Evolutionary conservation across 805 yeast genomes (phyloP).

Genomic region (Lachancea mirantina): DNA sequence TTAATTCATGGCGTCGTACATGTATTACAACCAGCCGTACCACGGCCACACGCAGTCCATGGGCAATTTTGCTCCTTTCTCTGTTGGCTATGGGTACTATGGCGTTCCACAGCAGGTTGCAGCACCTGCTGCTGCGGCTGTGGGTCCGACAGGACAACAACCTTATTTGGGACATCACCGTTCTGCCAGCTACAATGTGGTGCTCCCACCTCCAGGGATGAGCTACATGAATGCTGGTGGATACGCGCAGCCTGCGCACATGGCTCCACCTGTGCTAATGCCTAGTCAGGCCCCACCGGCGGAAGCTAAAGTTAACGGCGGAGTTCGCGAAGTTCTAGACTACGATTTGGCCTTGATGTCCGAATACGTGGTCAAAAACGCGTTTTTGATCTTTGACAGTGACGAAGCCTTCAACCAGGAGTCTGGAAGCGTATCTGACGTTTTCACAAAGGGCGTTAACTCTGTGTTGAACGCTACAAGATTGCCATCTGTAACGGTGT

Average conservation of each 20-base stretch:
- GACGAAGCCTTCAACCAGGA: constrained; percentile 29
- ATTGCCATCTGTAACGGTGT: constrained; percentile 72
- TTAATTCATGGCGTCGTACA: constrained; percentile 10
- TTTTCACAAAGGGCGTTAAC: constrained; percentile 52
- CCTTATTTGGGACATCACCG: constrained; percentile 4
- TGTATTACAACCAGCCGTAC: constrained; percentile 10
- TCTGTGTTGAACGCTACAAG: constrained; percentile 81
- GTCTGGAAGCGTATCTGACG: constrained; percentile 19
- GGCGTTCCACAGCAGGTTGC: constrained; percentile 16
- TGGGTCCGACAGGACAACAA: constrained; percentile 7
- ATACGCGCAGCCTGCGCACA: constrained; percentile 5
- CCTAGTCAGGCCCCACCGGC: constrained; percentile 7
- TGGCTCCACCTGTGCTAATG: constrained; percentile 4
- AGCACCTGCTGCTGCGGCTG: constrained; percentile 13
- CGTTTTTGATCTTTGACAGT: constrained; percentile 60
- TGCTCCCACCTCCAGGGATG: constrained; percentile 22
- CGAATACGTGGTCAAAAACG: constrained; percentile 67
- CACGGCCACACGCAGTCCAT: constrained; percentile 11
- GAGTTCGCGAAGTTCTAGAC: constrained; percentile 70
- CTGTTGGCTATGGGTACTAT: constrained; percentile 15
- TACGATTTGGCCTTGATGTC: constrained; percentile 76
- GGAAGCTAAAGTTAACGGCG: constrained; percentile 43
- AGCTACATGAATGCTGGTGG: constrained; percentile 9
- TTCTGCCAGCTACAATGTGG: constrained; percentile 8
- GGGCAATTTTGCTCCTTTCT: constrained; percentile 7